These are phyloP conservation scores for Melastoma malabathricum DNA, from an alignment of 345 rosid species.

Conservation along the genomic window DNA sequence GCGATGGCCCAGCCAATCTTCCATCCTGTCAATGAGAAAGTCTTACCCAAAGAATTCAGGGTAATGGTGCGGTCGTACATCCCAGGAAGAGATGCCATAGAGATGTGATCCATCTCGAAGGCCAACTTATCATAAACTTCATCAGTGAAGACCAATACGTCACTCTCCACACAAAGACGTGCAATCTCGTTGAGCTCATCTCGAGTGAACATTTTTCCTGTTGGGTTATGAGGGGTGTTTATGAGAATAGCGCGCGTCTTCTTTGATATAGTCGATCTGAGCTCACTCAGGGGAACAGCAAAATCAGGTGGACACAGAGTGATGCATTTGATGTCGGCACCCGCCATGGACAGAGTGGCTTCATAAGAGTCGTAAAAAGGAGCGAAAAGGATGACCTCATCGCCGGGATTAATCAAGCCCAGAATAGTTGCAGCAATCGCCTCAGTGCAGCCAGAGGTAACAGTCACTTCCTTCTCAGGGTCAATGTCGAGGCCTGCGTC, in stretches of 20 bases:
- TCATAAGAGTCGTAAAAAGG: slow-evolving; percentile 92
- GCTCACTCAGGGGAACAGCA: slow-evolving; percentile 55
- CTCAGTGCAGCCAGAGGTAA: slow-evolving; percentile 93
- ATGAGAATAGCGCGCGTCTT: slow-evolving; percentile 74
- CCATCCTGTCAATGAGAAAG: slow-evolving; percentile 94
- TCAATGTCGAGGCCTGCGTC: slow-evolving; percentile 70
- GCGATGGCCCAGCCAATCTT: slow-evolving; percentile 98
- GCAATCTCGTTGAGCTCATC: slow-evolving; percentile 63
- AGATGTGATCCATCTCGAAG: slow-evolving; percentile 85
- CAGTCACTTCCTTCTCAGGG: slow-evolving; percentile 80
- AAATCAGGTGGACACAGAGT: slow-evolving; percentile 77
- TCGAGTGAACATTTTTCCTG: slow-evolving; percentile 83
- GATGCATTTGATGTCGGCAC: slow-evolving; percentile 67
- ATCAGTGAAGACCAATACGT: slow-evolving; percentile 69
- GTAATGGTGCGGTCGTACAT: slow-evolving; percentile 88
- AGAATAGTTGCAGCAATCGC: slow-evolving; percentile 83
- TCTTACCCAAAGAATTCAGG: slow-evolving; percentile 87
- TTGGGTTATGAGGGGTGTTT: slow-evolving; percentile 90
- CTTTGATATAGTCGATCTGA: slow-evolving; percentile 52
- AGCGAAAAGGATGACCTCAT: slow-evolving; percentile 85
- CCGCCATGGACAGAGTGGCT: slow-evolving; percentile 96
- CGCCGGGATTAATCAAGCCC: slow-evolving; percentile 85
- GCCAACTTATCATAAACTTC: slow-evolving; percentile 92
- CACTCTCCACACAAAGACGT: slow-evolving; percentile 71
- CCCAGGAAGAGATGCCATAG: slow-evolving; percentile 86